Conservation (phyloP, 768 basidiomycete species). For the Hygrocybe punicea region DNA sequence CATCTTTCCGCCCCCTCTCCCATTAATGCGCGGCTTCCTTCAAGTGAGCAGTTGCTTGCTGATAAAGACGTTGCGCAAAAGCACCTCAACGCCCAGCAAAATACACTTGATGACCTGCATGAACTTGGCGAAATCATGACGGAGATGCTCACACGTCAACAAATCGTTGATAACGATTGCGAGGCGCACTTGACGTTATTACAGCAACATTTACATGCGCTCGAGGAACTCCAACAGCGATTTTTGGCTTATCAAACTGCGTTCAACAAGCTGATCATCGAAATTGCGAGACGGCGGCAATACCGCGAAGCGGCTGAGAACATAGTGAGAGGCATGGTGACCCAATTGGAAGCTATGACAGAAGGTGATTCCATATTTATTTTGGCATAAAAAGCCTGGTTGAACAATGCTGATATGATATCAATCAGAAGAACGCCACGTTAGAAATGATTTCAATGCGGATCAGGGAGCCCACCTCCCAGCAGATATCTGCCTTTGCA, state of each 20-base stretch:
- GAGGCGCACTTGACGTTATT: conserved; percentile 53
- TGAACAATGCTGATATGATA: background rate
- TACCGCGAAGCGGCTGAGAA: conserved; percentile 66
- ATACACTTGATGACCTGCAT: conserved; percentile 62
- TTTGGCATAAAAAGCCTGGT: background rate
- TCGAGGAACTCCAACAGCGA: conserved; percentile 62
- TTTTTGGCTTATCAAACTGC: conserved; percentile 70
- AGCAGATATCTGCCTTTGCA: conserved; percentile 73
- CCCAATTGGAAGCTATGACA: conserved; percentile 59
- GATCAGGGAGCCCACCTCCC: conserved; percentile 74
- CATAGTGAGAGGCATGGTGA: conserved; percentile 62
- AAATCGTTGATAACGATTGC: conserved; percentile 59
- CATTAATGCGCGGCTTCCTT: conserved; percentile 1
- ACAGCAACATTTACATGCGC: conserved; percentile 56
- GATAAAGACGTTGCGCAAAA: conserved; percentile 44
- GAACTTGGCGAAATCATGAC: conserved; percentile 77
- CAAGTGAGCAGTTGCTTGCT: conserved; percentile 50
- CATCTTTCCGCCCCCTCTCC: background rate
- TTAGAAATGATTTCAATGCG: conserved; percentile 65
- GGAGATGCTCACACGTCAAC: conserved; percentile 70
- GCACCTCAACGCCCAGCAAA: conserved; percentile 48
- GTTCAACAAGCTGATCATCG: conserved; percentile 69
- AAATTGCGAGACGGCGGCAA: conserved; percentile 64
- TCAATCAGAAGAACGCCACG: conserved; percentile 60
- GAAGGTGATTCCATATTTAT: conserved; percentile 53